phyloP scores from a whole-genome alignment of 768 basidiomycete species.

The Crassisporium funariophilum region DNA sequence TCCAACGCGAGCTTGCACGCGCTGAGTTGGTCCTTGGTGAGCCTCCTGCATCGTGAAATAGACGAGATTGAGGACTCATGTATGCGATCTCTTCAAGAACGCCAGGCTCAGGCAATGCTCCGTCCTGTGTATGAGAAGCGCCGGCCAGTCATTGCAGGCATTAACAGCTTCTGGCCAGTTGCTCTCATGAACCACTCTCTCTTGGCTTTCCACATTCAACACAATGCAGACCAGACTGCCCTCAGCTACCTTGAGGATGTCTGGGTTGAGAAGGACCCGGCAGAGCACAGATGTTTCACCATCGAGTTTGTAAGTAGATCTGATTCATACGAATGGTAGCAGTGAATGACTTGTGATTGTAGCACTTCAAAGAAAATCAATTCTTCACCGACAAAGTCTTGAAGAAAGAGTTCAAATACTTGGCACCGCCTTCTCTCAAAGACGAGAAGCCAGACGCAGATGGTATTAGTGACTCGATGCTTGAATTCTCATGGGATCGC shows the following conservation, averaged over 20 bases:
- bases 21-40: constrained; percentile 73
- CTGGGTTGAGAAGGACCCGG: constrained; percentile 74
- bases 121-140: constrained; percentile 70
- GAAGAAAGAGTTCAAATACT: constrained; percentile 82
- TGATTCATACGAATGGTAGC: neutral
- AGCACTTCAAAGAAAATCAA: constrained; percentile 88
- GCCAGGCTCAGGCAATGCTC: constrained; percentile 58
- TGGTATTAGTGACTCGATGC: constrained; percentile 76
- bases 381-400: constrained; percentile 76
- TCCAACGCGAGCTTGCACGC: constrained; percentile 71
- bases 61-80: constrained; percentile 5
- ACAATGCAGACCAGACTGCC: constrained; percentile 77
- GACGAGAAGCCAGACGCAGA: constrained; percentile 66
- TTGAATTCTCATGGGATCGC: constrained; percentile 80
- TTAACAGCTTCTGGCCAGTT: constrained; percentile 85
- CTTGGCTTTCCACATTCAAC: constrained; percentile 67
- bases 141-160: constrained; percentile 62
- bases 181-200: constrained; percentile 74
- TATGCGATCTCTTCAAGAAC: constrained; percentile 47
- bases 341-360: constrained; percentile 7
- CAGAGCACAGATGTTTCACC: constrained; percentile 80
- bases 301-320: constrained; percentile 79
- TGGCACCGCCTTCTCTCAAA: constrained; percentile 52
- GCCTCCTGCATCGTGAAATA: constrained; percentile 25
- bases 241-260: constrained; percentile 84